Base-by-base conservation (phyloP, 176 grass and related monocot species). In the Carex cristatella region DNA sequence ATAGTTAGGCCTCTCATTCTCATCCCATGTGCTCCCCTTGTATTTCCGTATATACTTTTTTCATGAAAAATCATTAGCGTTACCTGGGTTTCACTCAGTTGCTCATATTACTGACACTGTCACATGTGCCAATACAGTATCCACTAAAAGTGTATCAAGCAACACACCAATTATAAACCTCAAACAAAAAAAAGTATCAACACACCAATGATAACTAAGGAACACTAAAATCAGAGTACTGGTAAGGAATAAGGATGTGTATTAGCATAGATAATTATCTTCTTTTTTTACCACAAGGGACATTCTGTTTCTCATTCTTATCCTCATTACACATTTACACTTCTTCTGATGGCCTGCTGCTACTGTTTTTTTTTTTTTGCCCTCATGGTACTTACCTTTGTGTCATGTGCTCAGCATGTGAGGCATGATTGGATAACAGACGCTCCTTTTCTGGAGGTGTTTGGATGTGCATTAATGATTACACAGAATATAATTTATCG, bases 71-170 rank as follows among this genome's bases (percentile, higher is more conserved):
- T 54, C 5, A 76, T 76, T 31, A 31, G 72, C 14, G 19, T 48
- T 55, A 5, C 30, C 53, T 58, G 28, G 53, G 49, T 79, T 79
- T 79, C 74, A 79, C 53, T 79, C 44, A 23, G 51, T 32, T 57
- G 7, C 66, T 18, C 66, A n/a, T 42, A 44, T 79, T 57, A 79
- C 74, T 79, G 74, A 79, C 74, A 58, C 0, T 58, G 53, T 11
- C 74, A 79, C 74, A 79, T 79, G 74, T 79, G 74, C 74, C 53
- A 79, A 55, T 58, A 79, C 74, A 79, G 53, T 58, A 56, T 79
- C 74, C 51, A 35, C 13, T 79, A 15, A 58, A 58, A 79, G 0
- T 57, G 74, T 37, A 79, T 58, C 5, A 23, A 23, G 23, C 23
- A 78, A 55, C 33, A 56, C 5, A 33, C 27, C 27, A 44, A 42